These are phyloP conservation scores for Schizochytrium sp. DNA, from an alignment of 108 stramenopile species.

Conservation along the genomic window DNA sequence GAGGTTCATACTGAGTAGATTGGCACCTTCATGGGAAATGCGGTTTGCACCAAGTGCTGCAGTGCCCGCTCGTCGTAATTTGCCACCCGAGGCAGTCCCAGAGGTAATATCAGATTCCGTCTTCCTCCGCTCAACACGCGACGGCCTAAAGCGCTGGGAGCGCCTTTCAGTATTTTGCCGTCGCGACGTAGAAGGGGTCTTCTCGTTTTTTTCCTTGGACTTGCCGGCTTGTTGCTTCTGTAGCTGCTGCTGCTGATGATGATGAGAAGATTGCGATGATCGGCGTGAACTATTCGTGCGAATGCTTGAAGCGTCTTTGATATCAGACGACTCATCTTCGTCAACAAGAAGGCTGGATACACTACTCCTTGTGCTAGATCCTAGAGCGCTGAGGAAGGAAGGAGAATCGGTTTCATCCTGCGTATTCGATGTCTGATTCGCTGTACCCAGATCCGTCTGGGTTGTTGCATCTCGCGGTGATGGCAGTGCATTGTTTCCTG, in stretches of 20 bases:
- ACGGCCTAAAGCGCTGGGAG: not conserved
- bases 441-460: not conserved
- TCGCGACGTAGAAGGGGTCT: not conserved
- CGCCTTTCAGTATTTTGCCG: not conserved
- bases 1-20: constrained; percentile 30
- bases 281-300: too few relatives aligned
- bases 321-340: too few relatives aligned
- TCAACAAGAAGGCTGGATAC: too few relatives aligned
- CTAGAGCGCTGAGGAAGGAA: too few relatives aligned
- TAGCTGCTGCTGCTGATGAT: not conserved
- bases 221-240: not conserved
- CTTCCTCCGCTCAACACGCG: not conserved
- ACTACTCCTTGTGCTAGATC: too few relatives aligned
- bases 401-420: too few relatives aligned
- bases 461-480: constrained; percentile 10
- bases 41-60: not conserved
- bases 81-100: not conserved
- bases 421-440: too few relatives aligned
- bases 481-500: constrained; percentile 2
- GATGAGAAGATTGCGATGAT: not conserved
- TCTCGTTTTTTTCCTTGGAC: not conserved
- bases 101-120: not conserved
- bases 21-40: not conserved
- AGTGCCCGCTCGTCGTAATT: constrained; percentile 24
- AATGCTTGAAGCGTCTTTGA: too few relatives aligned